A percentile compares a stretch with the other conserved stretches of the same genome.
Evolutionary conservation across 2,329 filamentous ascomycete genomes (phyloP).

Genomic region (Fusarium sterilihyphosum): DNA sequence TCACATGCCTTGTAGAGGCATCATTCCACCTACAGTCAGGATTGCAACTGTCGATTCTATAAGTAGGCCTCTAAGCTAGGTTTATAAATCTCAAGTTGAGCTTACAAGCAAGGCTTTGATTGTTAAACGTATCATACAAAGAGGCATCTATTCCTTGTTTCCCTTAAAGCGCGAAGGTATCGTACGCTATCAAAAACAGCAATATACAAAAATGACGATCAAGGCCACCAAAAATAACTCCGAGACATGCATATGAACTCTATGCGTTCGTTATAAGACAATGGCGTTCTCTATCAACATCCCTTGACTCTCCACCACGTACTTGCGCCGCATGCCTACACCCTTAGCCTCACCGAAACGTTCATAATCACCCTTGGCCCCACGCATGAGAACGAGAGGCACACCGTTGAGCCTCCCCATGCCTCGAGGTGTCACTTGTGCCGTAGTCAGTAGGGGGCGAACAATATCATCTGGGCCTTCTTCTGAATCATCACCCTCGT

Average conservation of each 20-base stretch:
- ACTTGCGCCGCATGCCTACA: constrained; percentile 80
- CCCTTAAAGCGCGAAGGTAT: neutral
- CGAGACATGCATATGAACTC: constrained; percentile 34
- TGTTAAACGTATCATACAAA: neutral
- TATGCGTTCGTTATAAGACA: constrained; percentile 56
- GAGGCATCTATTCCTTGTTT: neutral
- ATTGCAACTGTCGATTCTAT: neutral
- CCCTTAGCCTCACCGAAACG: constrained; percentile 71
- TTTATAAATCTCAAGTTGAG: neutral
- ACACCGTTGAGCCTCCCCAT: constrained; percentile 77
- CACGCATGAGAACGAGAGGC: constrained; percentile 84
- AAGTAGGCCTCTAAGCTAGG: neutral
- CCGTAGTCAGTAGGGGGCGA: constrained; percentile 77
- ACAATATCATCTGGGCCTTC: constrained; percentile 46
- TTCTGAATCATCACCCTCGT: constrained; percentile 54
- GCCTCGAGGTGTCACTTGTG: constrained; percentile 76
- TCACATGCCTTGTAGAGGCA: neutral
- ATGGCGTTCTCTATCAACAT: constrained; percentile 81
- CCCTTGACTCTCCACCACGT: constrained; percentile 83
- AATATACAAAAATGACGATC: neutral
- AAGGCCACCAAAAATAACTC: constrained; percentile 31
- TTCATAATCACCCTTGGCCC: constrained; percentile 69
- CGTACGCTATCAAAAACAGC: neutral
- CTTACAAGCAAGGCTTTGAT: neutral
- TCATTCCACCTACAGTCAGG: neutral